Evolutionary conservation across 73 alveolate genomes (phyloP), one percentile per base, ranked within the genome.

Genomic region (Symbiodinium pilosum): DNA sequence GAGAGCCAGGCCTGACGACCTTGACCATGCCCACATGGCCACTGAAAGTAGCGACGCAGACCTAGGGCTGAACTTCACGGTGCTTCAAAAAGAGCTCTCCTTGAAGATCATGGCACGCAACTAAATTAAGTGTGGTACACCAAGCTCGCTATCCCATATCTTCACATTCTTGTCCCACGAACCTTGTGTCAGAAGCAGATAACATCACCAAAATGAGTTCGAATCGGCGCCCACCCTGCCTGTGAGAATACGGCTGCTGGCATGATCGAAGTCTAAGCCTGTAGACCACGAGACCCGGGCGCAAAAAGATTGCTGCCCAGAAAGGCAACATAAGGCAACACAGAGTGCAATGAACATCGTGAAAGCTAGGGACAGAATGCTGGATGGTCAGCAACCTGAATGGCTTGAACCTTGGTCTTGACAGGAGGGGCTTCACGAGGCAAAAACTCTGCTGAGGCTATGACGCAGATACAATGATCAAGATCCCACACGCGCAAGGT

Each of bases 401-500:
- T 42, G 43, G 86, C 86, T 87, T 87, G 94, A 59, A 87, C 94
- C 94, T 87, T 16, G 40, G 84, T 44, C 32, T n/a, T 18, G 59
- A 34, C 18, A 28, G 26, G 21, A 83, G 43, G 6, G 42, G 7
- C 32, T 4, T 30, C 44, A 75, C 86, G 8, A 20, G 4, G 51
- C 86, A 44, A 6, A 11, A 6, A 26, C 93, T 28, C 4, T 7
- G 21, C 97, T 71, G 52, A 34, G 97, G 52, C 81, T 9, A 16
- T 12, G 24, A 34, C 97, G 88, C 97, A 69, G n/a, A 91, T 91
- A 7, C 83, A 85, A 38, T 91, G 97, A 43, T 91, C 97, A 34
- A 91, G 75, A 34, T 91, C 97, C 97, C 97, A 91, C 26, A 91
- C 81, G 39, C 97, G 97, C 40, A 91, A 88, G 0, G 97, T 91